Base-by-base conservation (phyloP, 768 basidiomycete genomes). In the Russula compacta region DNA sequence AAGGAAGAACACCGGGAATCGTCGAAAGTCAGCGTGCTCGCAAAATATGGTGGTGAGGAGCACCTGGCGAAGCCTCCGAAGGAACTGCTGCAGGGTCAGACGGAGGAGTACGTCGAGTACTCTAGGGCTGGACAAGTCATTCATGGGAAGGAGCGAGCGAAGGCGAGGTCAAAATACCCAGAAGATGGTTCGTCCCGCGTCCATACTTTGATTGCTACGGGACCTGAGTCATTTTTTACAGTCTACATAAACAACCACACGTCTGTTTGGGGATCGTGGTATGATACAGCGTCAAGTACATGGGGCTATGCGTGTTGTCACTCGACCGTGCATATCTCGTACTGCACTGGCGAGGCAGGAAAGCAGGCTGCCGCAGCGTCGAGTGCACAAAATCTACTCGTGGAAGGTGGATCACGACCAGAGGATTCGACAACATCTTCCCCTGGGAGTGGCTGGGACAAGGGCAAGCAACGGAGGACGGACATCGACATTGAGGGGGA, bases 281-380 rank as follows among this genome's bases (percentile, higher is more conserved):
- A 90, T 71, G 85, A 90, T 66, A 63, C 76, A 15, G 75, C 81
- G 12, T 78, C 81, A 3, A 83, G 85, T 14, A 70, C 77, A 61
- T 99, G 97, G 97, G 97, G 97, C 40, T 99, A 87, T 72, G 87
- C 83, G 32, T 99, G 97, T 72, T 99, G 97, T 69, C 95, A 97
- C 69, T 94, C 93, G 10, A 78, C 70, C 48, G 76, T 92, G 33
- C 87, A 92, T 68, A 75, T 89, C 53, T 95, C 95, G 17, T 98
- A 98, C 71, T 98, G 95, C 71, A 85, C 94, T 56, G 95, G 95
- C 4, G 71, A 82, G 70, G 90, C 86, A 33, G 93, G 91, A 62
- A 95, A 88, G 63, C 81, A 83, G 64, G 91, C 92, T 19, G 73
- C 83, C 21, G 71, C 82, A 17, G 87, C 89, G n/a, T 90, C 91